Evolutionary conservation across 257 asterid species (phyloP).

Genomic region (Asclepias syriaca): DNA sequence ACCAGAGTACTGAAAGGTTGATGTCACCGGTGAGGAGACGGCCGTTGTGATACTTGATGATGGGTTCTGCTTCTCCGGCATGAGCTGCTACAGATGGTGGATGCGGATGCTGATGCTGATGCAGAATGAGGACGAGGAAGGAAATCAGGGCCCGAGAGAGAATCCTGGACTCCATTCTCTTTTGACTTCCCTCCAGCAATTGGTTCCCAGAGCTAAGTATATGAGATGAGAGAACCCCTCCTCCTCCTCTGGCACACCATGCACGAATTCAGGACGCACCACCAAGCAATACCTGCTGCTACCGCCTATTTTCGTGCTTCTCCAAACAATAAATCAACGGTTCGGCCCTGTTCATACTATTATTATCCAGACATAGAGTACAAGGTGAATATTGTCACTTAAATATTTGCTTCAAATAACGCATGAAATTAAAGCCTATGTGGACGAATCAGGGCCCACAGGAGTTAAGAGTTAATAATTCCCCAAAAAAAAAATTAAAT

Average conservation of each 20-base stretch:
- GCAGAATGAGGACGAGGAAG: not conserved
- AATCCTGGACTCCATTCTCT: constrained; percentile 6
- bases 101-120: not conserved
- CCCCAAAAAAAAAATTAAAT: too few relatives aligned
- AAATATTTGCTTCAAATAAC: too few relatives aligned
- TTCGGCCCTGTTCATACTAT: not conserved
- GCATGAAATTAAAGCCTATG: too few relatives aligned
- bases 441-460: too few relatives aligned
- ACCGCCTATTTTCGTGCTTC: not conserved
- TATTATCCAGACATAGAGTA: too few relatives aligned
- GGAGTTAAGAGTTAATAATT: too few relatives aligned
- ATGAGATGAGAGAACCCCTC: not conserved
- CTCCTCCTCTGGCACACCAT: not conserved
- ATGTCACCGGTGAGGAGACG: constrained; percentile 12
- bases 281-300: not conserved
- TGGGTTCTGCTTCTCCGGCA: not conserved
- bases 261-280: not conserved
- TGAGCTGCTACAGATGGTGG: not conserved
- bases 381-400: too few relatives aligned
- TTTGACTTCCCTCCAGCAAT: not conserved
- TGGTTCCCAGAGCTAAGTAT: not conserved
- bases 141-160: constrained; percentile 3
- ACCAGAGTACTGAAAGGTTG: constrained; percentile 9
- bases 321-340: not conserved
- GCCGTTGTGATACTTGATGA: constrained; percentile 7